Conservation (phyloP, 2,329 filamentous ascomycete genomes). For the Pseudogymnoascus sp. region DNA sequence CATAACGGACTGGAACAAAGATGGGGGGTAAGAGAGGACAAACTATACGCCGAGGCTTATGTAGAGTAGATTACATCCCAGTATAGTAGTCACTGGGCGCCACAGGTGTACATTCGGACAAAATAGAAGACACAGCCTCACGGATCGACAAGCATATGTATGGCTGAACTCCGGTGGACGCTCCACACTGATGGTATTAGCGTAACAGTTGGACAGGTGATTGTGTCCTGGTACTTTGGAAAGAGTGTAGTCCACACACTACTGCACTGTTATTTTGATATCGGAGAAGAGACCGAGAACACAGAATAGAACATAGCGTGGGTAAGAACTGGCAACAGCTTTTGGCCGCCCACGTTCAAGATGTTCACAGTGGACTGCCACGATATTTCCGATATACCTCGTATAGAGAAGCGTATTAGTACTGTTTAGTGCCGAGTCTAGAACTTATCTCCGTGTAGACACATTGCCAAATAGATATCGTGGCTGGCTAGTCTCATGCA, state of each 20-base stretch:
- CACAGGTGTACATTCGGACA: not conserved
- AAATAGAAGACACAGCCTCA: not conserved
- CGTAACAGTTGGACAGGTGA: not conserved
- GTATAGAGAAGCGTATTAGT: not conserved
- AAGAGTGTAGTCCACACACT: not conserved
- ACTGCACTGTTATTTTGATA: not conserved
- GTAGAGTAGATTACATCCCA: not conserved
- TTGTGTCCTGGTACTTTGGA: not conserved
- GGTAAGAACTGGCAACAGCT: not conserved
- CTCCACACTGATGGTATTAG: not conserved
- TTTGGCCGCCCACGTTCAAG: not conserved
- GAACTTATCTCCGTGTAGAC: not conserved
- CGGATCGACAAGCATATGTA: not conserved
- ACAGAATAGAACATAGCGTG: not conserved
- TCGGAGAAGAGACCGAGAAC: not conserved
- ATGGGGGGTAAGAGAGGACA: conserved; percentile 6
- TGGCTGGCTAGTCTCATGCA: not conserved
- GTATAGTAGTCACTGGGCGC: not conserved
- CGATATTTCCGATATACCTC: not conserved
- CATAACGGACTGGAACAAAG: not conserved
- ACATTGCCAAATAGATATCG: not conserved
- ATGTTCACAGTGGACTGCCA: not conserved
- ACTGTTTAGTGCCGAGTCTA: not conserved
- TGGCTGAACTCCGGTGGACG: not conserved
- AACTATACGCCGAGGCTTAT: not conserved